phyloP scores from a whole-genome alignment of 2,329 filamentous ascomycete genomes.

The Coniochaeta ligniaria region DNA sequence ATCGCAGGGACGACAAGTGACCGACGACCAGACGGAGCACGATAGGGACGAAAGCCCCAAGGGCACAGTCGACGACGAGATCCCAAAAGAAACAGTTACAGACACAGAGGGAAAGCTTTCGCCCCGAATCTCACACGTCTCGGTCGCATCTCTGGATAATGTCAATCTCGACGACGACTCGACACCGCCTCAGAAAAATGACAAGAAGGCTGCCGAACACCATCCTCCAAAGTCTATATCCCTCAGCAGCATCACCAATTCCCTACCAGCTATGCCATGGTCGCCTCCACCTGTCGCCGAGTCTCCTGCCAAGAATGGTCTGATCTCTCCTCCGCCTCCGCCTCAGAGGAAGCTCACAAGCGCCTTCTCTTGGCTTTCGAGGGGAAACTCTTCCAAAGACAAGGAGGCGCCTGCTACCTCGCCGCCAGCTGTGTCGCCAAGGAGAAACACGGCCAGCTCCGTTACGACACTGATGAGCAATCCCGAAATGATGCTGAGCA shows the following conservation, averaged over 20 bases:
- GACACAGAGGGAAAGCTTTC: slow-evolving; percentile 25
- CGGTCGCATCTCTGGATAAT: slow-evolving; percentile 41
- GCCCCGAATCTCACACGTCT: slow-evolving; percentile 32
- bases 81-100: slow-evolving; percentile 15
- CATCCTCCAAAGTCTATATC: slow-evolving; percentile 30
- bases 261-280: slow-evolving; percentile 68
- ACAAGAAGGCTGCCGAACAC: slow-evolving; percentile 27
- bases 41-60: slow-evolving; percentile 12
- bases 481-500: slow-evolving; percentile 69
- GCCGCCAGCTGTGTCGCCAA: slow-evolving; percentile 41
- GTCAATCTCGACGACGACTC: slow-evolving; percentile 61
- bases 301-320: slow-evolving; percentile 37
- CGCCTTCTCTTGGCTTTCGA: slow-evolving; percentile 79
- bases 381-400: slow-evolving; percentile 51
- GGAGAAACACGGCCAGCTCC: slow-evolving; percentile 74
- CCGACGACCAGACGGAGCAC: slow-evolving; percentile 7
- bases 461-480: slow-evolving; percentile 74
- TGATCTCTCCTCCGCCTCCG: slow-evolving; percentile 26
- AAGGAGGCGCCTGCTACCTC: slow-evolving; percentile 49
- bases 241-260: slow-evolving; percentile 64
- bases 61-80: not conserved
- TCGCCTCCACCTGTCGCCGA: slow-evolving; percentile 46
- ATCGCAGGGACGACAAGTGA: slow-evolving; percentile 10
- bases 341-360: slow-evolving; percentile 69
- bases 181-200: slow-evolving; percentile 13